phyloP scores from a whole-genome alignment of 2,329 filamentous ascomycete species.

The Pseudogymnoascus sp. region DNA sequence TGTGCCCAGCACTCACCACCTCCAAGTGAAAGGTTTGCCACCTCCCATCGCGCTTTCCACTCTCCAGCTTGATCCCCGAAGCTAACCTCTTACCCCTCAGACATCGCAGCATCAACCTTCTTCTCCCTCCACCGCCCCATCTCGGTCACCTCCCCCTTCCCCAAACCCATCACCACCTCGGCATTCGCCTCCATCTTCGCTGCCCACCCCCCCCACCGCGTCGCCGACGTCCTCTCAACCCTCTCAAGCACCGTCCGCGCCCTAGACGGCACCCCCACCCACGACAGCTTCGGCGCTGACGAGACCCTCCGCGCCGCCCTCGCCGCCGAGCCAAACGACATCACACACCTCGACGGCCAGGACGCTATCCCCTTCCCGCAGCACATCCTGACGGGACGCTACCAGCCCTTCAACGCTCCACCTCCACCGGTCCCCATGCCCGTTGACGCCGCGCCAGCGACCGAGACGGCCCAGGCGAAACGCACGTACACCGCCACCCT shows the following conservation, averaged over 20 bases:
- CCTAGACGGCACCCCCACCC: conserved; percentile 37
- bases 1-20: conserved; percentile 66
- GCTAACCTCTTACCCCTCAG: conserved; percentile 39
- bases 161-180: conserved; percentile 59
- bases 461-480: conserved; percentile 30
- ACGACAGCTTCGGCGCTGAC: conserved; percentile 23
- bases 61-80: neutral
- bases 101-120: conserved; percentile 81
- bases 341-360: conserved; percentile 43
- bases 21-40: conserved; percentile 52
- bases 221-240: conserved; percentile 56
- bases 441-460: conserved; percentile 29
- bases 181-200: conserved; percentile 81
- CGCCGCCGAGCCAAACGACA: conserved; percentile 38
- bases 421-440: conserved; percentile 60
- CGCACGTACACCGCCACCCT: conserved; percentile 56
- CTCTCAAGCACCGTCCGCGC: conserved; percentile 51
- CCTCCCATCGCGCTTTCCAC: neutral
- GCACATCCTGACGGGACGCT: conserved; percentile 59
- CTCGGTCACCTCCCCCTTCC: conserved; percentile 75
- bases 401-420: conserved; percentile 78
- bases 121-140: conserved; percentile 95
- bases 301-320: conserved; percentile 34
- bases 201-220: conserved; percentile 41
- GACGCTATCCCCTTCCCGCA: conserved; percentile 54